Evolutionary conservation across 176 grass and related monocot genomes (phyloP).

Genomic region (Pontederia paniculata): DNA sequence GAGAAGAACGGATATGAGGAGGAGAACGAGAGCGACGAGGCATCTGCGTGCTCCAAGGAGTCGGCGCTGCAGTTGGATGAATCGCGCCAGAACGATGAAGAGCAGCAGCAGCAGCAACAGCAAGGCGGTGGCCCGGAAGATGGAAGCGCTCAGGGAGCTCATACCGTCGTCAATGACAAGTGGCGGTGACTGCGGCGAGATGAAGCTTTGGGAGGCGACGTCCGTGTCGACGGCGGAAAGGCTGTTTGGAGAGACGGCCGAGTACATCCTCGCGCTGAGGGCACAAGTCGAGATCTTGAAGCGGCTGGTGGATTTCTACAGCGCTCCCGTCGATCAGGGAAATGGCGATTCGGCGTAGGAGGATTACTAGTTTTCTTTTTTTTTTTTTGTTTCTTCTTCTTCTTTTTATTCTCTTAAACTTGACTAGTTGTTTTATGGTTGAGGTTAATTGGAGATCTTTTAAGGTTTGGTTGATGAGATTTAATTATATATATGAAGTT

Average conservation of each 20-base stretch:
- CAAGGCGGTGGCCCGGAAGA: background rate
- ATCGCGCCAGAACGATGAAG: background rate
- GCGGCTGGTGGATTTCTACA: conserved; percentile 2
- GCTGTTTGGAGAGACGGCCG: background rate
- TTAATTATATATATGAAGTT: too few species aligned
- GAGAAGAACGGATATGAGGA: too few species aligned
- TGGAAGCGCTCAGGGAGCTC: conserved; percentile 14
- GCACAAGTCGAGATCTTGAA: conserved; percentile 7
- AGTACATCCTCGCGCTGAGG: background rate
- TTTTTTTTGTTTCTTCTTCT: too few species aligned
- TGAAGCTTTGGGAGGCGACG: background rate
- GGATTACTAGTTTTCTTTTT: too few species aligned
- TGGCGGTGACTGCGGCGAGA: background rate
- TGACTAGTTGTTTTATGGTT: too few species aligned
- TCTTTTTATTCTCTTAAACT: too few species aligned
- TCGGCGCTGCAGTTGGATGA: background rate
- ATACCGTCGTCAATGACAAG: background rate
- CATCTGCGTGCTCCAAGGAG: background rate
- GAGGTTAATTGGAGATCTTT: too few species aligned
- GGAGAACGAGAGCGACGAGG: too few species aligned
- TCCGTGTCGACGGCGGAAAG: background rate
- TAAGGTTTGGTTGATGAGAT: too few species aligned
- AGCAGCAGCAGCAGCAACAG: background rate
- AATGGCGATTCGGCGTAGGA: background rate
- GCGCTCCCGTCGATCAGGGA: background rate